Evolutionary conservation across 2,329 filamentous ascomycete species (phyloP).

Genomic region (Aspergillus flavus): DNA sequence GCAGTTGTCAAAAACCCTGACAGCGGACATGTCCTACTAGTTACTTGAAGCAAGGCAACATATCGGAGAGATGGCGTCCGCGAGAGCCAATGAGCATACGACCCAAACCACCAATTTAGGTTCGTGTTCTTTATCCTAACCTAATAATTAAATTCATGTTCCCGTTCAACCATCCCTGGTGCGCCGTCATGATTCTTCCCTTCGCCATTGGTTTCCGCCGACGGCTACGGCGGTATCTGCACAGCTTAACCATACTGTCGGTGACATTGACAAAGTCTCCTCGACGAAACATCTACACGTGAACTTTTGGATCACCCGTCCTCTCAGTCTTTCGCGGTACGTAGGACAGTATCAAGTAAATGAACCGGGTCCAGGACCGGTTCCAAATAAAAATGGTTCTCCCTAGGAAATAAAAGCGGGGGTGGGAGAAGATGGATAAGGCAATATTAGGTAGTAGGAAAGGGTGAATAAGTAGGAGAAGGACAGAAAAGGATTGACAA

Average conservation of each 20-base stretch:
- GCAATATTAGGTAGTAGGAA: background rate
- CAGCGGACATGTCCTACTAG: slow-evolving; percentile 10
- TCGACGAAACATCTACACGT: slow-evolving; percentile 3
- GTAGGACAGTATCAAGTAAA: background rate
- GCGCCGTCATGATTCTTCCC: background rate
- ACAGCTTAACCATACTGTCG: slow-evolving; percentile 9
- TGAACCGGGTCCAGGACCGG: background rate
- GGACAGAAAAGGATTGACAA: background rate
- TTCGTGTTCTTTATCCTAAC: slow-evolving; percentile 4
- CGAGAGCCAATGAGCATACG: slow-evolving; percentile 5
- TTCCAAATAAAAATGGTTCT: background rate
- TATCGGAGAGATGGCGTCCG: slow-evolving; percentile 14
- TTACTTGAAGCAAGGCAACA: slow-evolving; percentile 11
- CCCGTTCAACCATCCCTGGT: background rate
- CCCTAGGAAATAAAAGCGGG: background rate
- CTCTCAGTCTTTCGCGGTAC: background rate
- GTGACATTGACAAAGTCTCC: slow-evolving; percentile 4
- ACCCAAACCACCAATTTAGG: background rate
- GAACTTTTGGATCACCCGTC: background rate
- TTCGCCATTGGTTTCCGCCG: slow-evolving; percentile 6
- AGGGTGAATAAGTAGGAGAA: slow-evolving; percentile 12
- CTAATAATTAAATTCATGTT: background rate
- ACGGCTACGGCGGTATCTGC: slow-evolving; percentile 11
- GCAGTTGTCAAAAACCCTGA: slow-evolving; percentile 4
- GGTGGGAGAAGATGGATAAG: background rate